These are phyloP conservation scores for Przewalskia tangutica DNA, from an alignment of 257 asterid genomes.

Conservation along the genomic window DNA sequence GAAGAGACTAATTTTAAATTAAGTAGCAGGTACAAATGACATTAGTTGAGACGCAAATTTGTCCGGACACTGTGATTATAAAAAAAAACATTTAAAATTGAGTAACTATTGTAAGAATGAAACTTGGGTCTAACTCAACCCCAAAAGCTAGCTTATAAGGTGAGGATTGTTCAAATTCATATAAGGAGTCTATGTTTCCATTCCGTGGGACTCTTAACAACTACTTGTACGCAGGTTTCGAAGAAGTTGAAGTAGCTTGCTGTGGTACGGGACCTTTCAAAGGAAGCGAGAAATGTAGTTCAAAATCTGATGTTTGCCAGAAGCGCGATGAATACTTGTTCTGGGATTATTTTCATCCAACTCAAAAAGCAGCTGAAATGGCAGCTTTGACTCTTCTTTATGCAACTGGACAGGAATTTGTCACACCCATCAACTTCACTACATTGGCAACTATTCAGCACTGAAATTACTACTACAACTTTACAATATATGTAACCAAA, in stretches of 20 bases:
- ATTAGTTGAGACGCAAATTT: too few relatives aligned
- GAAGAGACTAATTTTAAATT: neutral
- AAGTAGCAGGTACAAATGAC: too few relatives aligned
- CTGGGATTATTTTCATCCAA: constrained; percentile 58
- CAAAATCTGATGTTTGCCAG: constrained; percentile 25
- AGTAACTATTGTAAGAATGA: too few relatives aligned
- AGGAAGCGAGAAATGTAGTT: constrained; percentile 28
- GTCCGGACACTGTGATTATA: too few relatives aligned
- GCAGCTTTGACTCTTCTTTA: constrained; percentile 26
- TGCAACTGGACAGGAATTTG: constrained; percentile 7
- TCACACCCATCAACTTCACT: constrained; percentile 20
- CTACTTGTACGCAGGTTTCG: constrained; percentile 10
- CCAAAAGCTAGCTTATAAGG: too few relatives aligned
- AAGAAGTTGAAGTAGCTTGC: constrained; percentile 35
- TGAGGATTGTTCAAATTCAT: too few relatives aligned
- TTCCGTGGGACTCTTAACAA: too few relatives aligned
- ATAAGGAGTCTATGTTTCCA: too few relatives aligned
- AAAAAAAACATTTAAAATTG: neutral
- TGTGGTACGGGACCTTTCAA: constrained; percentile 38
- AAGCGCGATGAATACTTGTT: constrained; percentile 30
- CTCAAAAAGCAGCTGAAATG: constrained; percentile 27
- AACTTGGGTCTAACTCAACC: too few relatives aligned
- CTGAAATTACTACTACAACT: neutral
- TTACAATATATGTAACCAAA: neutral
- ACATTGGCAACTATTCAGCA: constrained; percentile 8